phyloP scores from a whole-genome alignment of 2,329 filamentous ascomycete genomes.

The Phaeosphaeria sp. region DNA sequence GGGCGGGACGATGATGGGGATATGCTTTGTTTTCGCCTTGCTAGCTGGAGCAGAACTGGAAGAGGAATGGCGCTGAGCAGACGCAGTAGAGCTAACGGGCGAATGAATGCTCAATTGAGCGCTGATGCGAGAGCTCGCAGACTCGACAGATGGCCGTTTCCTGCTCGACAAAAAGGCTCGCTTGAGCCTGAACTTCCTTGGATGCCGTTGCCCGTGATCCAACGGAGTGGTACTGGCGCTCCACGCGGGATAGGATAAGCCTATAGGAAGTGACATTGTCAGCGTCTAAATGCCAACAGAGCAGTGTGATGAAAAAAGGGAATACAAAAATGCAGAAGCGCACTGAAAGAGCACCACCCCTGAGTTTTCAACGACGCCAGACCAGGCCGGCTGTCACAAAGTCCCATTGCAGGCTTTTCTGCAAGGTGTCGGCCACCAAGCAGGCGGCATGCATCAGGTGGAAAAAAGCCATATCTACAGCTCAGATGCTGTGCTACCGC shows the following conservation, averaged over 20 bases:
- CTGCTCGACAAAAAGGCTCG: conserved; percentile 29
- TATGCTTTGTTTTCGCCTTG: conserved; percentile 49
- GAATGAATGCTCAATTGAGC: conserved; percentile 31
- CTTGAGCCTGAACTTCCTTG: conserved; percentile 38
- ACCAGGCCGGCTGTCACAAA: conserved; percentile 36
- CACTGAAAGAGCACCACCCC: conserved; percentile 33
- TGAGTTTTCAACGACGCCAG: conserved; percentile 41
- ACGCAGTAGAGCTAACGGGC: conserved; percentile 22
- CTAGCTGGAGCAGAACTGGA: conserved; percentile 27
- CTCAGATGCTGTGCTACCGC: conserved; percentile 45
- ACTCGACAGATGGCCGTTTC: conserved; percentile 36
- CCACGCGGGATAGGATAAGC: conserved; percentile 46
- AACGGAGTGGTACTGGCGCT: conserved; percentile 45
- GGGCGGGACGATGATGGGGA: conserved; percentile 53
- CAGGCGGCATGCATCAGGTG: conserved; percentile 24
- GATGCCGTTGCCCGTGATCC: conserved; percentile 39
- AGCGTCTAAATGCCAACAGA: conserved; percentile 33
- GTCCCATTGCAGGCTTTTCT: conserved; percentile 36
- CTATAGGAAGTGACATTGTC: conserved; percentile 50
- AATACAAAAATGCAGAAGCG: conserved; percentile 26
- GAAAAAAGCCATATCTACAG: conserved; percentile 38
- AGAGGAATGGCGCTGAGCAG: conserved; percentile 27
- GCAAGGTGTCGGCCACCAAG: conserved; percentile 42
- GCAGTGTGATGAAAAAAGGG: conserved; percentile 19
- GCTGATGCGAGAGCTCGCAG: conserved; percentile 36